Base-by-base conservation (phyloP, 495 filamentous ascomycete species). In the Aspergillus panamensis region DNA sequence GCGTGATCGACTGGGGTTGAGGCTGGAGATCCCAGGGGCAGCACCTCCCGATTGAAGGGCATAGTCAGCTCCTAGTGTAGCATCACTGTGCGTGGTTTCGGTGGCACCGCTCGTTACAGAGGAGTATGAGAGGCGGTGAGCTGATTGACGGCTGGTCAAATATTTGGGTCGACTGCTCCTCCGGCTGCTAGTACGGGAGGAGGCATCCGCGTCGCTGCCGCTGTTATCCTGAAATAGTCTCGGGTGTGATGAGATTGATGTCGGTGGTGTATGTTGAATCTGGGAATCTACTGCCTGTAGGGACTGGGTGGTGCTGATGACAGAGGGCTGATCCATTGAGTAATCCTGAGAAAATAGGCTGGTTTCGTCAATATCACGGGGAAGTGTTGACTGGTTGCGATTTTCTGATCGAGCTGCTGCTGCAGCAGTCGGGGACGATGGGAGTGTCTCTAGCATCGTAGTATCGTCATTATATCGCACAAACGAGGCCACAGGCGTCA, bases 31-130 rank as follows among this genome's bases (percentile, higher is more conserved):
- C n/a, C 77, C 83, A 10, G 91, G 86, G 6, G 79, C 78, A 12
- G 90, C 88, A 10, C 91, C 91, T 32, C 90, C 91, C 4, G 90
- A 87, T 66, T 92, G 90, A 39, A 93, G 80, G 17, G 91, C 90
- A 74, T 87, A 95, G 67, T 96, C 91, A 16, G 86, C 87, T n/a
- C 88, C 88, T 35, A 89, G 59, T 3, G 87, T 90, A 6, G 80
- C 82, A 65, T 92, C 90, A 61, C 86, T 91, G 29, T 82, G 78
- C 20, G 75, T 80, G 21, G 71, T 74, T 53, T 86, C 84, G 8
- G 68, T 84, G 67, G 82, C 80, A 70, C 63, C 82, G 45, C 86
- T 86, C n/a, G 81, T 72, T 31, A 86, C 76, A 1, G 89, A 91
- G 0, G 92, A 94, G 14, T 83, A 78, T 4, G 90, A 93, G 20